Conservation (phyloP, 2,329 filamentous ascomycete species). For the Diaporthe batatas region DNA sequence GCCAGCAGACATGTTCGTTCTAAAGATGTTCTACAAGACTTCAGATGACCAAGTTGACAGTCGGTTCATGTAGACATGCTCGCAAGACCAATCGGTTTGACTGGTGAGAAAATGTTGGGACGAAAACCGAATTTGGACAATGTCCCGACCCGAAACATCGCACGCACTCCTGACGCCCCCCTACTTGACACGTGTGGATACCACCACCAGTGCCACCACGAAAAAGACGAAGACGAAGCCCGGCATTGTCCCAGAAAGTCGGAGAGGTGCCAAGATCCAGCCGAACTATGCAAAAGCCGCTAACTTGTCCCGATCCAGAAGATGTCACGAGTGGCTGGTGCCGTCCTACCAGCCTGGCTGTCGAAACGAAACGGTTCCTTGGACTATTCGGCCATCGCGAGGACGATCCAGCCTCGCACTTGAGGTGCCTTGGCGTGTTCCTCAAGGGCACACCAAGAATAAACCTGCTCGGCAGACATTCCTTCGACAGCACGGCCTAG, state of each 20-base stretch:
- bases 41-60: neutral
- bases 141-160: constrained; percentile 34
- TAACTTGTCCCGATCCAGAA: constrained; percentile 19
- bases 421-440: neutral
- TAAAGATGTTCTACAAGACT: constrained; percentile 10
- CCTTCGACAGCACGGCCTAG: constrained; percentile 1
- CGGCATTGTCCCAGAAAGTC: neutral
- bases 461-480: neutral
- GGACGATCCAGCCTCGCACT: constrained; percentile 14
- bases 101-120: constrained; percentile 29
- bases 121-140: constrained; percentile 31
- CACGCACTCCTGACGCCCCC: constrained; percentile 27
- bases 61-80: neutral
- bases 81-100: constrained; percentile 28
- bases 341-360: neutral
- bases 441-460: neutral
- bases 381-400: constrained; percentile 16
- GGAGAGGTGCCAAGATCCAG: constrained; percentile 12
- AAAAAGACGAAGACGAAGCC: neutral
- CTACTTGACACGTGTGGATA: constrained; percentile 24
- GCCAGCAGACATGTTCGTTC: constrained; percentile 2
- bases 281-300: constrained; percentile 10
- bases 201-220: neutral
- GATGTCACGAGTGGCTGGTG: constrained; percentile 11
- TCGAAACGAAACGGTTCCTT: constrained; percentile 29